These are phyloP conservation scores for Balakata baccata DNA, from an alignment of 345 rosid genomes.

Conservation along the genomic window DNA sequence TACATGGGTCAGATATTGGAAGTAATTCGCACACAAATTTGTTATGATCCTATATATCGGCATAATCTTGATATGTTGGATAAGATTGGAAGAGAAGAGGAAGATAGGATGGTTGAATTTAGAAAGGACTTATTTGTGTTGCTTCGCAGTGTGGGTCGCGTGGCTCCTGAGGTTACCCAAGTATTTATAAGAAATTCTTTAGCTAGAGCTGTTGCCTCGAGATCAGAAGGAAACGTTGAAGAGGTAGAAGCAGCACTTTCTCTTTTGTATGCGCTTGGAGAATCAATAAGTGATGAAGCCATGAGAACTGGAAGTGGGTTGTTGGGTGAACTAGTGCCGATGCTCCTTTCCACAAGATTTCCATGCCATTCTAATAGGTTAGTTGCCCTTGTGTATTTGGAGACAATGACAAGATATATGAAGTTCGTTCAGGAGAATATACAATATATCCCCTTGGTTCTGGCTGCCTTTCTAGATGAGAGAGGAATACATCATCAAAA, in stretches of 20 bases:
- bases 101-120: conserved; percentile 75
- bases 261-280: conserved; percentile 83
- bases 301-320: conserved; percentile 63
- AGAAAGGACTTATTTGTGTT: conserved; percentile 84
- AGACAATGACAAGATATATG: conserved; percentile 71
- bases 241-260: conserved; percentile 96
- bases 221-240: conserved; percentile 70
- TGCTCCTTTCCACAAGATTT: conserved; percentile 69
- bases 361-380: conserved; percentile 85
- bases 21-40: conserved; percentile 69
- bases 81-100: conserved; percentile 87
- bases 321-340: conserved; percentile 64
- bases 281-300: conserved; percentile 74
- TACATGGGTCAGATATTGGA: conserved; percentile 73
- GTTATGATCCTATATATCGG: conserved; percentile 69
- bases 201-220: conserved; percentile 53
- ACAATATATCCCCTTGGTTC: conserved; percentile 60
- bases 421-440: conserved; percentile 78
- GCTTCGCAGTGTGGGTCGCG: conserved; percentile 73
- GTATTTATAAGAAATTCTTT: conserved; percentile 71
- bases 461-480: conserved; percentile 86
- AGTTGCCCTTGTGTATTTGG: conserved; percentile 84
- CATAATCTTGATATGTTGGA: conserved; percentile 66
- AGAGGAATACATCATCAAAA: conserved; percentile 94
- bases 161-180: conserved; percentile 80